A percentile compares a stretch with the other conserved stretches of the same genome.
phyloP scores from a whole-genome alignment of 2,329 filamentous ascomycete genomes.

The Aschersonia sp. region DNA sequence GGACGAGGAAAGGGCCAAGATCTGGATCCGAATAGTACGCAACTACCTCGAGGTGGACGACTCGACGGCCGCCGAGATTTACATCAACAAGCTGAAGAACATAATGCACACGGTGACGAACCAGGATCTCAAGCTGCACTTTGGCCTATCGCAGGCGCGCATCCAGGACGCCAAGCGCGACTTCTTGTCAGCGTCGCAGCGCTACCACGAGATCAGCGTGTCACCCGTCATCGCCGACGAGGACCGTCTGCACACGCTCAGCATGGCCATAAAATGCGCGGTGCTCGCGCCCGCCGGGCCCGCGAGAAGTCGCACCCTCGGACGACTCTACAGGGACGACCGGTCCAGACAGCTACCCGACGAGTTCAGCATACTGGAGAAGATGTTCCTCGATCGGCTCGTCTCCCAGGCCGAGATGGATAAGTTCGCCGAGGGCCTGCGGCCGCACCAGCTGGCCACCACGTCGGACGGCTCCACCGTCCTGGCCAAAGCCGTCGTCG shows the following conservation, averaged over 20 bases:
- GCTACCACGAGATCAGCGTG: slow-evolving; percentile 79
- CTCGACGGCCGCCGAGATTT: slow-evolving; percentile 68
- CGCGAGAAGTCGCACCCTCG: slow-evolving; percentile 63
- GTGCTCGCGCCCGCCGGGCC: slow-evolving; percentile 88
- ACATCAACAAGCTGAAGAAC: slow-evolving; percentile 91
- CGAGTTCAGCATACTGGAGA: slow-evolving; percentile 83
- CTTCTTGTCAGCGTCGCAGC: slow-evolving; percentile 76
- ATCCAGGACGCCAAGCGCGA: slow-evolving; percentile 83
- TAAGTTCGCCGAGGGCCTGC: slow-evolving; percentile 67
- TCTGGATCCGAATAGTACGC: slow-evolving; percentile 90
- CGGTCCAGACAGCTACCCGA: slow-evolving; percentile 52
- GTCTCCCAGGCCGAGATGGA: slow-evolving; percentile 70
- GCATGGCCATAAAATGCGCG: slow-evolving; percentile 80
- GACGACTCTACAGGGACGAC: slow-evolving; percentile 86
- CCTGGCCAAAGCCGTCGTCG: slow-evolving; percentile 80
- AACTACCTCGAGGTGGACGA: slow-evolving; percentile 93
- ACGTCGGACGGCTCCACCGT: slow-evolving; percentile 89
- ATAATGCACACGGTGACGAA: slow-evolving; percentile 69
- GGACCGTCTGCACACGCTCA: slow-evolving; percentile 72
- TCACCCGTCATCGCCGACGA: slow-evolving; percentile 67
- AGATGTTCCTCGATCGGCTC: slow-evolving; percentile 89
- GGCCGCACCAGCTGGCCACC: slow-evolving; percentile 78
- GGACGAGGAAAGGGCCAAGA: slow-evolving; percentile 65
- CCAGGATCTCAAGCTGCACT: slow-evolving; percentile 64
- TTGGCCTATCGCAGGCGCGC: slow-evolving; percentile 80